Percentiles rank a stretch among this genome's conserved stretches.
Conservation (phyloP, 129 eudicot species). For the Rutidosis leptorrhynchoides region DNA sequence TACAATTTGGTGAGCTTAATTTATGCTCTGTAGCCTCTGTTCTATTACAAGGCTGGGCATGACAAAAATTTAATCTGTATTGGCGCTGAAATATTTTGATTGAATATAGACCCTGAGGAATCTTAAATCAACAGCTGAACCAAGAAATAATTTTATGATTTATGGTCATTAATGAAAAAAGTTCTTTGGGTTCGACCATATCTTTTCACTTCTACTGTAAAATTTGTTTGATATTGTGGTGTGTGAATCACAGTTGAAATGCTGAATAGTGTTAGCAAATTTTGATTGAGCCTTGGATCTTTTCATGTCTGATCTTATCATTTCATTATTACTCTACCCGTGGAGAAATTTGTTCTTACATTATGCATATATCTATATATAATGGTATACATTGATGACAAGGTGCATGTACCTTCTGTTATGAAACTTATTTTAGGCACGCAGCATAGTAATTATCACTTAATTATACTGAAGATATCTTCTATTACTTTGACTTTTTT, state of each 20-base stretch:
- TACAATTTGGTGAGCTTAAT: not conserved
- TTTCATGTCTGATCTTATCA: not conserved
- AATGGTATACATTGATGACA: not conserved
- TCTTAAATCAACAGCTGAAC: constrained; percentile 1
- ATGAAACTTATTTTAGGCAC: not conserved
- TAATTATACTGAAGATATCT: not conserved
- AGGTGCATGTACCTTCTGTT: not conserved
- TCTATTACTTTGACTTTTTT: not conserved
- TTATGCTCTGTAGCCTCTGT: constrained; percentile 6
- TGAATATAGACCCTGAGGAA: constrained; percentile 5
- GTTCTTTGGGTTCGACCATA: constrained; percentile 1
- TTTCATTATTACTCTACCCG: constrained; percentile 5
- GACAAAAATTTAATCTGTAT: constrained; percentile 1
- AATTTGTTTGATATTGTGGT: not conserved
- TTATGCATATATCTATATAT: constrained; percentile 19
- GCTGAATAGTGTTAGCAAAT: not conserved
- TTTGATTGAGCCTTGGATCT: not conserved
- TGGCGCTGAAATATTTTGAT: not conserved
- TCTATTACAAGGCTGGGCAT: not conserved
- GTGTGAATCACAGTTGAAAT: constrained; percentile 2
- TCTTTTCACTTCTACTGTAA: constrained; percentile 6
- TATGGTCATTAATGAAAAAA: constrained; percentile 3
- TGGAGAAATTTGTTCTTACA: constrained; percentile 4
- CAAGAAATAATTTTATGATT: not conserved
- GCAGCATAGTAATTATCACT: constrained; percentile 1